Evolutionary conservation across 1,139 yeast species (phyloP).

Genomic region (Wickerhamomyces sp.): DNA sequence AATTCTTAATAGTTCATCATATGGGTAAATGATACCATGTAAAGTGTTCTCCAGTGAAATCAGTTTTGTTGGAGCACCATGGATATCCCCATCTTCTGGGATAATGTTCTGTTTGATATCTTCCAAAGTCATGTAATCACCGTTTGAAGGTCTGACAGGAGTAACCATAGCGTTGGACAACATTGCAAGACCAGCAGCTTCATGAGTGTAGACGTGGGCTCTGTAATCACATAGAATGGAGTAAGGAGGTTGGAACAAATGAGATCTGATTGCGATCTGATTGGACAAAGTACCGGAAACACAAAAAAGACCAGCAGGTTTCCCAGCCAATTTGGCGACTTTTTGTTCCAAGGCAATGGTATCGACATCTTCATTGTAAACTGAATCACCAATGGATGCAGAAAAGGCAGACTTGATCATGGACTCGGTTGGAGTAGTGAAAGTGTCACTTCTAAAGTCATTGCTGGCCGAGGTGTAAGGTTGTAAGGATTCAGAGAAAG

Average conservation of each 20-base stretch:
- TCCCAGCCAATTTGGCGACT: constrained; percentile 70
- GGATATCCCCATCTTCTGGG: constrained; percentile 80
- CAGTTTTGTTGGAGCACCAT: constrained; percentile 82
- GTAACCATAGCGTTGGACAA: constrained; percentile 90
- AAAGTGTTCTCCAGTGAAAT: constrained; percentile 85
- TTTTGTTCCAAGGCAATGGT: constrained; percentile 62
- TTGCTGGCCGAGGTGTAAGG: constrained; percentile 34
- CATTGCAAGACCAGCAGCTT: constrained; percentile 89
- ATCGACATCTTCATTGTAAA: constrained; percentile 75
- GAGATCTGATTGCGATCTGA: constrained; percentile 79
- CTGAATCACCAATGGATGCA: constrained; percentile 79
- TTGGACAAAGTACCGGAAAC: constrained; percentile 90
- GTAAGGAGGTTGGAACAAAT: constrained; percentile 81
- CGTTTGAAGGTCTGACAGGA: constrained; percentile 74
- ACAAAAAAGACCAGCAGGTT: constrained; percentile 79
- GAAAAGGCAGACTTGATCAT: constrained; percentile 60
- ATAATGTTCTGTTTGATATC: constrained; percentile 63
- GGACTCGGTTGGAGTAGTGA: constrained; percentile 79
- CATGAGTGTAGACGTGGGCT: constrained; percentile 78
- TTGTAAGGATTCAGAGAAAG: neutral
- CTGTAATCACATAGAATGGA: constrained; percentile 79
- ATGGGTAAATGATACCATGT: constrained; percentile 77
- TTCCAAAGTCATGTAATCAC: constrained; percentile 71
- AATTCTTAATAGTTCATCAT: constrained; percentile 73
- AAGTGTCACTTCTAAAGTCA: constrained; percentile 82